Evolutionary conservation across 352 stramenopile species (phyloP).

Genomic region (Phytophthora meadii): DNA sequence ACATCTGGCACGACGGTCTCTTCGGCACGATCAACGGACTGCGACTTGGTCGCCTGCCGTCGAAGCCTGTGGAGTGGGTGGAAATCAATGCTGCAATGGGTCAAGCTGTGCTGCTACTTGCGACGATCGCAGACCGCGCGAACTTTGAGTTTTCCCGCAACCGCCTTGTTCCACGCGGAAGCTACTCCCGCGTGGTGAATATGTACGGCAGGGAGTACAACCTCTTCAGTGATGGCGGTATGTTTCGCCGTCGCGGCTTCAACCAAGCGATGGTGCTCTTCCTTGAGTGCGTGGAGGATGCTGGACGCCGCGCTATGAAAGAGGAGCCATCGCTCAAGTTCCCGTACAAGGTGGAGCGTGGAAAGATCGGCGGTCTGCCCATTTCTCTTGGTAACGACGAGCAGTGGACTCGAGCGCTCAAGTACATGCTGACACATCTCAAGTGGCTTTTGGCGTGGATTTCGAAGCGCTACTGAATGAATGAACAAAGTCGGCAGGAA

Average conservation of each 20-base stretch:
- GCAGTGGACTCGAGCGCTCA: constrained; percentile 92
- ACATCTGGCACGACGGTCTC: constrained; percentile 91
- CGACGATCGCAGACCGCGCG: constrained; percentile 83
- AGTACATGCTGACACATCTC: constrained; percentile 92
- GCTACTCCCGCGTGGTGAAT: constrained; percentile 86
- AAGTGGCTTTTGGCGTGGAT: constrained; percentile 95
- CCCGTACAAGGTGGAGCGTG: constrained; percentile 91
- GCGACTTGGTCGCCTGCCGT: constrained; percentile 81
- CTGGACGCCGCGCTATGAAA: constrained; percentile 83
- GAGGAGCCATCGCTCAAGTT: constrained; percentile 91
- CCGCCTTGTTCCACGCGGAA: constrained; percentile 81
- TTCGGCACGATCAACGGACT: constrained; percentile 92
- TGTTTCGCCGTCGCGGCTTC: constrained; percentile 91
- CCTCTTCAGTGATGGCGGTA: constrained; percentile 80
- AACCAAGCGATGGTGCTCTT: constrained; percentile 93
- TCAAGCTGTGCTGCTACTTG: constrained; percentile 83
- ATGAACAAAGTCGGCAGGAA: constrained; percentile 31
- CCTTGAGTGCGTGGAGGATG: constrained; percentile 90
- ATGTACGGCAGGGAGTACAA: constrained; percentile 88
- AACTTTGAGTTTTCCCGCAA: constrained; percentile 89
- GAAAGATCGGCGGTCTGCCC: constrained; percentile 90
- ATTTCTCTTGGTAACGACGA: constrained; percentile 91
- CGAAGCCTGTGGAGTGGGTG: constrained; percentile 87
- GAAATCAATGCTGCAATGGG: constrained; percentile 92
- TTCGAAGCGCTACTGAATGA: constrained; percentile 78